Evolutionary conservation across 176 grass and related monocot species (phyloP).

Genomic region (Saccharum spontaneum): DNA sequence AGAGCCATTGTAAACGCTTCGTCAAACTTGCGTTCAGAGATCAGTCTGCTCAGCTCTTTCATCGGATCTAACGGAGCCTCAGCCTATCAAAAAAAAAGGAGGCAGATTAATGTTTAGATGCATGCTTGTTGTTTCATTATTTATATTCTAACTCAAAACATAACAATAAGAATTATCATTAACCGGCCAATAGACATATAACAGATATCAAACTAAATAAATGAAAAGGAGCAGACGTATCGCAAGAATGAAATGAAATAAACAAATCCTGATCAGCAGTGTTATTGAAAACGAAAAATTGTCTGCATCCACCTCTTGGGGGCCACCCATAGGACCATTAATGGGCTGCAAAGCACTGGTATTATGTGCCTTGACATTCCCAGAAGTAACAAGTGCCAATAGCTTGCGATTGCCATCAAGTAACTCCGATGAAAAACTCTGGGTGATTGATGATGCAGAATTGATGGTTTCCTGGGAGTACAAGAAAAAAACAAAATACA

Average conservation of each 20-base stretch:
- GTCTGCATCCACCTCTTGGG: slow-evolving; percentile 52
- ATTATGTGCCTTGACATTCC: slow-evolving; percentile 56
- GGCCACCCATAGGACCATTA: slow-evolving; percentile 66
- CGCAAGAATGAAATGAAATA: background rate
- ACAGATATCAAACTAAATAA: background rate
- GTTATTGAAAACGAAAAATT: background rate
- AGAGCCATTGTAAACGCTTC: slow-evolving; percentile 97
- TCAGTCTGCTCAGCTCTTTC: slow-evolving; percentile 78
- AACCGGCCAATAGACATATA: background rate
- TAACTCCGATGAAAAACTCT: slow-evolving; percentile 82
- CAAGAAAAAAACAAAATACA: slow-evolving; percentile 14
- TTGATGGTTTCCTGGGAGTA: slow-evolving; percentile 68
- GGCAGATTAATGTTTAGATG: background rate
- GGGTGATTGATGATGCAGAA: slow-evolving; percentile 83
- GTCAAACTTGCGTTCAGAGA: slow-evolving; percentile 81
- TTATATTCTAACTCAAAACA: background rate
- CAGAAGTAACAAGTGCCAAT: slow-evolving; percentile 72
- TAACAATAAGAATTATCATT: slow-evolving; percentile 4
- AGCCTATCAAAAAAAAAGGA: slow-evolving; percentile 38
- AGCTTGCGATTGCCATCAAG: slow-evolving; percentile 82
- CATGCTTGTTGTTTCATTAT: background rate
- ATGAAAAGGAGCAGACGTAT: slow-evolving; percentile 16
- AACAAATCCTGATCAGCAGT: background rate
- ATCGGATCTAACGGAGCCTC: slow-evolving; percentile 82
- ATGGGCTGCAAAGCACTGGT: slow-evolving; percentile 55